phyloP scores from a whole-genome alignment of 345 rosid species.

The Jatropha curcas region DNA sequence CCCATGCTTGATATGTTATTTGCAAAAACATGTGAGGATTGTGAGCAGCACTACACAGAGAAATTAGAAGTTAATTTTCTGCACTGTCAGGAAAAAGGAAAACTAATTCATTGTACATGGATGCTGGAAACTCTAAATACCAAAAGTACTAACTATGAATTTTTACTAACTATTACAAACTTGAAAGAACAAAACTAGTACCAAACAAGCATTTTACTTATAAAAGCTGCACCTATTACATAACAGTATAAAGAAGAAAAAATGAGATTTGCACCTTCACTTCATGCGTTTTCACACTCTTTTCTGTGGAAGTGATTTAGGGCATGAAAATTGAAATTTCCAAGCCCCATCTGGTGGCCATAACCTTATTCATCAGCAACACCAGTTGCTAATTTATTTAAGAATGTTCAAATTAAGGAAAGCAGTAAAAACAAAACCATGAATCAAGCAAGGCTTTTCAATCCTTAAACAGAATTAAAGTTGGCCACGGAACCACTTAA shows the following conservation, averaged over 20 bases:
- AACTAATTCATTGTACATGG: background rate
- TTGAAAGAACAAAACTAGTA: background rate
- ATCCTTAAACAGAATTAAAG: background rate
- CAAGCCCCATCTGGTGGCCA: background rate
- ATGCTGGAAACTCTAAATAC: background rate
- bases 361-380: background rate
- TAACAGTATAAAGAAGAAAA: background rate
- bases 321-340: background rate
- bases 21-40: slow-evolving; percentile 91
- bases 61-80: slow-evolving; percentile 13
- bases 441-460: background rate
- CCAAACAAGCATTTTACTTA: background rate
- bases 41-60: slow-evolving; percentile 74
- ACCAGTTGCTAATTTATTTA: background rate
- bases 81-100: background rate
- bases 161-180: background rate
- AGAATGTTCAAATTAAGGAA: background rate
- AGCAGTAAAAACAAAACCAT: slow-evolving; percentile 4
- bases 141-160: background rate
- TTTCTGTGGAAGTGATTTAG: background rate
- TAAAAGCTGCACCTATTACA: background rate
- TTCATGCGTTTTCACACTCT: background rate
- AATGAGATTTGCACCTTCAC: background rate
- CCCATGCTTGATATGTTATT: slow-evolving; percentile 81
- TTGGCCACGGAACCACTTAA: background rate